Evolutionary conservation across 345 rosid genomes (phyloP).

Genomic region (Murraya paniculata): DNA sequence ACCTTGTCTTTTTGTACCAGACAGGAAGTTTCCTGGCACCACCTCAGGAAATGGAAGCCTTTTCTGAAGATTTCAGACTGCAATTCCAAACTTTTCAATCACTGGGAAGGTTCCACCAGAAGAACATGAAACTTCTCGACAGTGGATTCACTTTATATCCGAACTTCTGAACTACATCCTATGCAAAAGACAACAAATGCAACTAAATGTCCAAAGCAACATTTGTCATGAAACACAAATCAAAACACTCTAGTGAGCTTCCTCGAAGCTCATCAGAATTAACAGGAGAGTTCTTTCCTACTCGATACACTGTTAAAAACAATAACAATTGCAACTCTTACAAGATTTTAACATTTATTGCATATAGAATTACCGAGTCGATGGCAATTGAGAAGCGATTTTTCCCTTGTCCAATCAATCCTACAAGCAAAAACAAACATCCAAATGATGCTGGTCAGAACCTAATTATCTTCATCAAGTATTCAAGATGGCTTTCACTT

Average conservation of each 20-base stretch:
- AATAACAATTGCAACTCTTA: neutral
- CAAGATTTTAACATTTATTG: constrained; percentile 8
- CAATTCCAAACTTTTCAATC: neutral
- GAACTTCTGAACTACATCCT: neutral
- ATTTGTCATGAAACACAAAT: neutral
- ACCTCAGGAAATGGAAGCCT: constrained; percentile 1
- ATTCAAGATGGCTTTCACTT: neutral
- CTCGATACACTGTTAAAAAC: neutral
- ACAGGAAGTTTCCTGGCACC: constrained; percentile 20
- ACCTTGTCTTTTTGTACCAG: neutral
- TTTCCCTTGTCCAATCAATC: constrained; percentile 58
- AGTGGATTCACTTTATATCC: constrained; percentile 1
- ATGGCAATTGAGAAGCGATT: constrained; percentile 67
- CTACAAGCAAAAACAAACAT: constrained; percentile 40
- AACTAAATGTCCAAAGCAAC: constrained; percentile 2
- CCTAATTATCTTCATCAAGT: neutral
- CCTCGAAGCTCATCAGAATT: neutral
- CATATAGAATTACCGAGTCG: constrained; percentile 59
- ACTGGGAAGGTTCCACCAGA: constrained; percentile 17
- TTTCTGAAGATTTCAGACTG: neutral
- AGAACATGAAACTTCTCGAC: neutral
- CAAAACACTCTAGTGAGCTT: neutral
- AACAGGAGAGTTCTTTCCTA: no score
- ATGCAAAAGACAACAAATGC: neutral
- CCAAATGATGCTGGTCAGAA: neutral